Conservation (phyloP, 257 asterid species). For the Solanum paucissectum region DNA sequence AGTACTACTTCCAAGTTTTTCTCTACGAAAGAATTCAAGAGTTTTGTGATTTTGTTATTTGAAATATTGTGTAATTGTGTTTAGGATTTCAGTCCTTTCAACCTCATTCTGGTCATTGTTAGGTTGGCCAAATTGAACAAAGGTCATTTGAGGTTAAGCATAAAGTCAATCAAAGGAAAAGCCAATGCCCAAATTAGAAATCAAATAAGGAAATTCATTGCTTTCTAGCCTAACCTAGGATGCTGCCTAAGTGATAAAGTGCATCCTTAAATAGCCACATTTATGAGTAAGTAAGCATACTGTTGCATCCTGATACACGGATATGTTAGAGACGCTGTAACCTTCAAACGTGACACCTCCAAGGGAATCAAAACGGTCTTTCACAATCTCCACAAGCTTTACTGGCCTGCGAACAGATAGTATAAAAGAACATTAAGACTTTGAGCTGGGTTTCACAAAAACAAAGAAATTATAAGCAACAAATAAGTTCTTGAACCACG, state of each 20-base stretch:
- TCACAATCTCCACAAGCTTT: constrained; percentile 68
- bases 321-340: constrained; percentile 50
- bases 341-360: constrained; percentile 90
- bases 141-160: neutral
- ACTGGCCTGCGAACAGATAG: constrained; percentile 45
- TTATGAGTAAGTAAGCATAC: constrained; percentile 38
- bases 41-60: neutral
- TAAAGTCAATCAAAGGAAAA: neutral
- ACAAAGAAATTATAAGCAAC: neutral
- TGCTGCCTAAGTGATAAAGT: neutral
- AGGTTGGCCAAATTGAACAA: neutral
- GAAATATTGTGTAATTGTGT: neutral
- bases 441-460: neutral
- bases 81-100: neutral
- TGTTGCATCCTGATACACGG: constrained; percentile 65
- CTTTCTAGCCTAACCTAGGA: neutral
- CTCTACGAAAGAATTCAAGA: neutral
- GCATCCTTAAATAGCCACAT: neutral
- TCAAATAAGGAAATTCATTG: neutral
- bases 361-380: constrained; percentile 50
- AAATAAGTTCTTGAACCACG: neutral
- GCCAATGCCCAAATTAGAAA: neutral
- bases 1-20: neutral
- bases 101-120: neutral
- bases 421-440: neutral